Evolutionary conservation across 371 early-diverging fungal genomes (phyloP).

Genomic region (Mucor plumbeus): DNA sequence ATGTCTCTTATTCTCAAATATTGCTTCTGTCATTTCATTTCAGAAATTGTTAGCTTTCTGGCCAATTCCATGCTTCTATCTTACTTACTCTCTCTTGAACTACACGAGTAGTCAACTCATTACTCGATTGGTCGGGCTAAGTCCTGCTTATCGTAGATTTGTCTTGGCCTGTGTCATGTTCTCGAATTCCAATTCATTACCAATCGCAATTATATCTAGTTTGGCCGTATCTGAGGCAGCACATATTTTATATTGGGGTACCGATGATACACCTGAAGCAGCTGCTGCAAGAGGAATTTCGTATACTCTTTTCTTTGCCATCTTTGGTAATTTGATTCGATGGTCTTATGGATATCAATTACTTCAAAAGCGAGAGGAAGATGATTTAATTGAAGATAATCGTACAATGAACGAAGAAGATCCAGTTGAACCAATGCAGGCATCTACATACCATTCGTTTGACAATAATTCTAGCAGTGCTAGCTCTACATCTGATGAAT

Average conservation of each 20-base stretch:
- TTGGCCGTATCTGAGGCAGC: conserved; percentile 71
- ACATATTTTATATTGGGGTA: conserved; percentile 61
- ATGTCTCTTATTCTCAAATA: conserved; percentile 76
- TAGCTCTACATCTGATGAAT: conserved; percentile 3
- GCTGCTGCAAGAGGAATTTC: conserved; percentile 77
- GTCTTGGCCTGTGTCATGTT: conserved; percentile 72
- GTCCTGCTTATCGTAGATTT: conserved; percentile 58
- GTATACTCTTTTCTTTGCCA: conserved; percentile 76
- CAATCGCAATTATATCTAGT: conserved; percentile 73
- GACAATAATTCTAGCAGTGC: not conserved
- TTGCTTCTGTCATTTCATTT: conserved; percentile 66
- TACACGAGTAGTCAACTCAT: conserved; percentile 39
- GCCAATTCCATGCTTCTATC: conserved; percentile 75
- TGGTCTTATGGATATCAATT: conserved; percentile 80
- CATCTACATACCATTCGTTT: conserved; percentile 13
- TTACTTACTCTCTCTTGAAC: conserved; percentile 46
- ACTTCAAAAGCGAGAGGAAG: conserved; percentile 41
- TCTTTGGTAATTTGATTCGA: conserved; percentile 76
- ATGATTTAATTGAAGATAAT: conserved; percentile 16
- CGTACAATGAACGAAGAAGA: conserved; percentile 28
- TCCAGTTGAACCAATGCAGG: not conserved
- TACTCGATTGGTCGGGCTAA: conserved; percentile 54
- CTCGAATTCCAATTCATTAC: conserved; percentile 75
- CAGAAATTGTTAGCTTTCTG: conserved; percentile 66
- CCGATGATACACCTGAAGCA: conserved; percentile 62